phyloP scores from a whole-genome alignment of 768 basidiomycete genomes.

The Dioszegia hungarica region DNA sequence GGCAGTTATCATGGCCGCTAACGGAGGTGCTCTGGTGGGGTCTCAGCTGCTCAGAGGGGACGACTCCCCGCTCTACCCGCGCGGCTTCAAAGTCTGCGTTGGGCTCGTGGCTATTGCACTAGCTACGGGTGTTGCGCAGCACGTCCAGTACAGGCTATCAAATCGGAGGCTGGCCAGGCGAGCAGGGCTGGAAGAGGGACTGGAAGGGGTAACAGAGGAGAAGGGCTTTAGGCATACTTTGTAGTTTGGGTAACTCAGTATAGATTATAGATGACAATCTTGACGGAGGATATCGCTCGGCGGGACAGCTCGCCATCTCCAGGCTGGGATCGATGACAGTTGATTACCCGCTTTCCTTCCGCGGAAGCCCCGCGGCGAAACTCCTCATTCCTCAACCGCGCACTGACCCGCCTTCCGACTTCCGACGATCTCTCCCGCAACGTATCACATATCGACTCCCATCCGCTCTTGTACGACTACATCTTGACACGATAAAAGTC shows the following conservation, averaged over 20 bases:
- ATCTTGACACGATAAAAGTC: too few relatives aligned
- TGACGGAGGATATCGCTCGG: neutral
- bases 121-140: conserved; percentile 21
- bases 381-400: too few relatives aligned
- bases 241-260: too few relatives aligned
- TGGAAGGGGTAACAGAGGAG: neutral
- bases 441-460: too few relatives aligned
- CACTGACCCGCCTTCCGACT: too few relatives aligned
- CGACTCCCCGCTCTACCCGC: conserved; percentile 35
- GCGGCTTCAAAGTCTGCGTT: conserved; percentile 35
- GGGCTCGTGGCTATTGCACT: conserved; percentile 19
- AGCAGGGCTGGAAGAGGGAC: neutral
- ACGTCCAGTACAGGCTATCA: conserved; percentile 31
- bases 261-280: neutral
- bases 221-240: conserved; percentile 2
- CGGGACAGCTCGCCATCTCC: neutral
- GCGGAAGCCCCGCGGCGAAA: too few relatives aligned
- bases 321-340: neutral
- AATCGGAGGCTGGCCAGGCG: conserved; percentile 18
- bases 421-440: too few relatives aligned
- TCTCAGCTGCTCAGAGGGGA: conserved; percentile 36
- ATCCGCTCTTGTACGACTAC: too few relatives aligned
- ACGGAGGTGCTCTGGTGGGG: conserved; percentile 35
- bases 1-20: conserved; percentile 38
- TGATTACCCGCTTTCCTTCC: neutral